These are phyloP conservation scores for Aspergillus sclerotiicarbonarius DNA, from an alignment of 495 filamentous ascomycete species.

Conservation along the genomic window DNA sequence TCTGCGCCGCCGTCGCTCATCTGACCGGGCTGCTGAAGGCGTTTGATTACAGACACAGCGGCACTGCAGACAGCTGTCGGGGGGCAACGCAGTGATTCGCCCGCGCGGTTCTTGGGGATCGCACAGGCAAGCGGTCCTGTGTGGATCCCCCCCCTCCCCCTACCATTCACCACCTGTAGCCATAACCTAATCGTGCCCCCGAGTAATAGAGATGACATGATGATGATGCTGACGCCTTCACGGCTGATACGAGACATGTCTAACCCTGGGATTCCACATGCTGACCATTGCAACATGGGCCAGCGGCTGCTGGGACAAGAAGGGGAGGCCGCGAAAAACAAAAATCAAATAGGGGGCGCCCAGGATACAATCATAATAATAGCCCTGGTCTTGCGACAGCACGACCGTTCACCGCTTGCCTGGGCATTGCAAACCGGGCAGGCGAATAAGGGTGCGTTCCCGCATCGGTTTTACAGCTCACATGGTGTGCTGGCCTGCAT, in stretches of 20 bases:
- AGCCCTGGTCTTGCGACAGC: not conserved
- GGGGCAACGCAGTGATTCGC: conserved; percentile 17
- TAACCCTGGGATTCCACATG: conserved; percentile 17
- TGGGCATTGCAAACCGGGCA: conserved; percentile 15
- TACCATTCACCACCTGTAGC: conserved; percentile 16
- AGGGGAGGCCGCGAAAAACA: conserved; percentile 6
- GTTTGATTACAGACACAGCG: conserved; percentile 55
- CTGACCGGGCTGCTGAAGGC: conserved; percentile 56
- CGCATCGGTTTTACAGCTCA: conserved; percentile 25
- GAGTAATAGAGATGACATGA: conserved; percentile 2
- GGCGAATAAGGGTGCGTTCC: conserved; percentile 15
- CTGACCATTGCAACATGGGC: conserved; percentile 17
- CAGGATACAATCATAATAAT: conserved; percentile 5
- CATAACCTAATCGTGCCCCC: conserved; percentile 5
- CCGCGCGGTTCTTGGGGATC: conserved; percentile 11
- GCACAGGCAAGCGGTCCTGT: conserved; percentile 18
- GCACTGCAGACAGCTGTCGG: conserved; percentile 38
- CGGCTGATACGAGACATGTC: conserved; percentile 20
- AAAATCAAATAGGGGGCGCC: conserved; percentile 4
- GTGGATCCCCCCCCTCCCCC: conserved; percentile 12
- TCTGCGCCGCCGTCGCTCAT: conserved; percentile 58
- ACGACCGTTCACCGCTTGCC: conserved; percentile 19
- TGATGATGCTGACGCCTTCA: conserved; percentile 9
- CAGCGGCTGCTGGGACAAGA: conserved; percentile 2
- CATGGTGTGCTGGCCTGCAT: conserved; percentile 29